These are phyloP conservation scores for Miscanthus sacchariflorus DNA, from an alignment of 202 grass and related monocot species.

Conservation along the genomic window DNA sequence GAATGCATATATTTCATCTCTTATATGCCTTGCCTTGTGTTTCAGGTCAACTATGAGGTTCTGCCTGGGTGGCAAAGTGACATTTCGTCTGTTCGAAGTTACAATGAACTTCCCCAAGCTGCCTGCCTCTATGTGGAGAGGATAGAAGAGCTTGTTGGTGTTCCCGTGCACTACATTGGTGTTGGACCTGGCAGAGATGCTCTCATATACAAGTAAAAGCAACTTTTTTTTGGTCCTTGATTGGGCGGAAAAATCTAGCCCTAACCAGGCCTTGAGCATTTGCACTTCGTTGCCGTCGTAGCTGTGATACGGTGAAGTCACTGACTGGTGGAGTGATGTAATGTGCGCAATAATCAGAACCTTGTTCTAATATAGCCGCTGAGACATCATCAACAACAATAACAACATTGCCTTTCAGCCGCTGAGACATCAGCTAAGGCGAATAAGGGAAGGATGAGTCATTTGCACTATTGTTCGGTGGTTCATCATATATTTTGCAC, in stretches of 20 bases:
- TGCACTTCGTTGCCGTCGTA: constrained; percentile 28
- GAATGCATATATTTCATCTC: not conserved
- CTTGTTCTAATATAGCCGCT: not conserved
- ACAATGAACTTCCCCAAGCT: constrained; percentile 68
- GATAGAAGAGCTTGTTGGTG: constrained; percentile 88
- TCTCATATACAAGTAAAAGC: constrained; percentile 79
- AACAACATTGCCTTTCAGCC: not conserved
- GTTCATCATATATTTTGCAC: constrained; percentile 16
- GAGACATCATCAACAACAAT: constrained; percentile 1
- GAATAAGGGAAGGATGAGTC: constrained; percentile 40
- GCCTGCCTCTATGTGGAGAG: constrained; percentile 69
- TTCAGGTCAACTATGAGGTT: constrained; percentile 83
- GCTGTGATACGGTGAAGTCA: constrained; percentile 36
- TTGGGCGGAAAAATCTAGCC: constrained; percentile 11
- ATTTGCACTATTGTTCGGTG: constrained; percentile 29
- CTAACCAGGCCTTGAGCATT: constrained; percentile 38
- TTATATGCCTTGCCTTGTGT: constrained; percentile 32
- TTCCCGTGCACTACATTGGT: constrained; percentile 84
- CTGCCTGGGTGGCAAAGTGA: constrained; percentile 80
- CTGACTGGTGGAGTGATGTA: constrained; percentile 46
- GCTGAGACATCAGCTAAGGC: constrained; percentile 16
- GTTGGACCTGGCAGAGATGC: constrained; percentile 80
- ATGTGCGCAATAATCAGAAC: constrained; percentile 51
- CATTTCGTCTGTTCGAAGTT: constrained; percentile 73
- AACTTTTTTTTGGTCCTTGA: not conserved